Conservation (phyloP, 73 alveolate genomes). For the Symbiodinium natans region DNA sequence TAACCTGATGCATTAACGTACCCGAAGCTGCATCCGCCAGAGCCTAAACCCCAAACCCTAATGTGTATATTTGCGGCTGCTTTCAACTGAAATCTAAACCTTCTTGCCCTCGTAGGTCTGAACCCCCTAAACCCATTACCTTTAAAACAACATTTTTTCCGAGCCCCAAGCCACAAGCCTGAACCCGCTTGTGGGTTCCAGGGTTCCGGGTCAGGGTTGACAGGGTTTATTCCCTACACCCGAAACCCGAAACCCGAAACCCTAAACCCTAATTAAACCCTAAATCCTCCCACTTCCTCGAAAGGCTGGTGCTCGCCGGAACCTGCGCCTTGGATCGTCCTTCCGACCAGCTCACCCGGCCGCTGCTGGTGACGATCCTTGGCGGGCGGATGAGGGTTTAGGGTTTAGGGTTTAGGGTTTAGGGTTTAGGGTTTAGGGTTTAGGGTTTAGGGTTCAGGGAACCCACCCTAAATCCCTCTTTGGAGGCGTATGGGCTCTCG, state of each 20-base stretch:
- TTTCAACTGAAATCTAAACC: too few relatives aligned
- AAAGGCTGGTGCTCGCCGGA: constrained; percentile 88
- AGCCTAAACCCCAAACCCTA: too few relatives aligned
- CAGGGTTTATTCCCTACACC: neutral
- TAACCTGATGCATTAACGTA: too few relatives aligned
- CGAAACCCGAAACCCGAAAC: neutral
- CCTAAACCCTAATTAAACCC: neutral
- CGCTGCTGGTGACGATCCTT: constrained; percentile 51
- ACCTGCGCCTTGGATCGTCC: constrained; percentile 44
- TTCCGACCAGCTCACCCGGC: constrained; percentile 20
- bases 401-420: too few relatives aligned
- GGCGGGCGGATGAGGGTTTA: neutral
- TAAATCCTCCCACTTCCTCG: neutral
- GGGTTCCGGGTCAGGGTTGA: too few relatives aligned
- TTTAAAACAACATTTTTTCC: neutral
- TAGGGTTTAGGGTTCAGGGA: too few relatives aligned
- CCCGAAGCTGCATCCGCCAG: too few relatives aligned
- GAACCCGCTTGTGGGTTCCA: neutral
- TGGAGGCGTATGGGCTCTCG: too few relatives aligned
- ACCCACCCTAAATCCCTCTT: too few relatives aligned
- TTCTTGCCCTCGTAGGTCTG: too few relatives aligned
- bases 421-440: neutral
- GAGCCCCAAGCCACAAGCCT: neutral
- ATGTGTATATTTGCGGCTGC: too few relatives aligned
- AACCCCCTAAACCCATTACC: too few relatives aligned